Evolutionary conservation across 1,284 basidiomycete genomes (phyloP), one percentile per base, ranked within the genome.

Genomic region (Fomitiporia mediterranea): DNA sequence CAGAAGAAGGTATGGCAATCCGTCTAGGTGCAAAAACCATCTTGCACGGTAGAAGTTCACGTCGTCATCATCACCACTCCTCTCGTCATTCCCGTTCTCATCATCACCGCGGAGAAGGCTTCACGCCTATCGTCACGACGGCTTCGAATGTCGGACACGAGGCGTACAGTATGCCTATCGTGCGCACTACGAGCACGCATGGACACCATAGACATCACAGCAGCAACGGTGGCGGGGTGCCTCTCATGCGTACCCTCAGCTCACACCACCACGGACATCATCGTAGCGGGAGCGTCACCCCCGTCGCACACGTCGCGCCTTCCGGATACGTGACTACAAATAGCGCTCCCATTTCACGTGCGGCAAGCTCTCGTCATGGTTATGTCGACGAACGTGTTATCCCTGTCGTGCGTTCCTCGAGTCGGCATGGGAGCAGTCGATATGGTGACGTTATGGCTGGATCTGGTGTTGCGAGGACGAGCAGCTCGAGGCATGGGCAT

Each of bases 1-100:
- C 37, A 21, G 44, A 56, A 11, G 58, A 59, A 34, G 58, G 58
- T 15, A 15, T 53, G 21, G 58, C 53, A 9, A 55, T 59, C 43
- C 28, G 58, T 35, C 17, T 56, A 11, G 58, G 58, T 17, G 58
- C 54, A 27, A 44, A 37, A 27, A 50, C 48, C 15, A 6, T 58
- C 19, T 17, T 54, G 11, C 52, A 25, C 4, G 25, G 34, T n/a
- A 43, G 28, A n/a, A 19, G 32, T 9, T 30, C n/a, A 21, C 28
- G n/a, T 44, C 40, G 32, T 34, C 52, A n/a, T 42, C 51, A 23
- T 54, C 44, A 51, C 28, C n/a, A 34, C 15, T 28, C 11, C 32
- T 23, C 38, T 17, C 50, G 39, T 48, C 43, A 23, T 44, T 39
- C 13, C 25, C 27, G 51, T 9, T 39, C 23, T 11, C 42, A 38